Evolutionary conservation across 257 asterid species (phyloP).

Genomic region (Solanum pinnatisectum): DNA sequence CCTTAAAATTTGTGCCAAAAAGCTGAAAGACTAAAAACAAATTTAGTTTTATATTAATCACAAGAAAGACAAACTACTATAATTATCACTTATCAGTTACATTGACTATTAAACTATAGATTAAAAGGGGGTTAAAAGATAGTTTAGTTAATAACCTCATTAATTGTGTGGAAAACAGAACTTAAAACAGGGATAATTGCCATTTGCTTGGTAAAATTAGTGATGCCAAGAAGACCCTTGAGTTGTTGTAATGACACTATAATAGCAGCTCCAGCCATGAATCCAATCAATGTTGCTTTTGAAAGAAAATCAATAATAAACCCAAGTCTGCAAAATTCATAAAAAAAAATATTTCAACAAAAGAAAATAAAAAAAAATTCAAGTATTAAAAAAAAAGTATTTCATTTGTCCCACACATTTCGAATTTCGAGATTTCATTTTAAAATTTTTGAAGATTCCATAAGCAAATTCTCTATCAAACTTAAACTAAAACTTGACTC

Average conservation of each 20-base stretch:
- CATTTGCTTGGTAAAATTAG: constrained; percentile 61
- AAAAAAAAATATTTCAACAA: neutral
- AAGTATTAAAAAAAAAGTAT: neutral
- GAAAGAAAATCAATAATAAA: constrained; percentile 78
- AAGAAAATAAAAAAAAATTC: neutral
- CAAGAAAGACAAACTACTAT: neutral
- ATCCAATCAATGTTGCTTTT: constrained; percentile 77
- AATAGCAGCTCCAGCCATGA: constrained; percentile 91
- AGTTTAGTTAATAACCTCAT: constrained; percentile 26
- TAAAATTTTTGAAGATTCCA: fast-evolving
- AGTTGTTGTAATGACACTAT: constrained; percentile 85
- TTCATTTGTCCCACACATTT: neutral
- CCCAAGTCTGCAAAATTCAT: constrained; percentile 49
- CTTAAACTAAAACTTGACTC: fast-evolving
- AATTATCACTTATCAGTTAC: neutral
- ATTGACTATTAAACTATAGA: neutral
- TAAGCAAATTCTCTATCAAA: fast-evolving
- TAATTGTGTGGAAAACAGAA: constrained; percentile 56
- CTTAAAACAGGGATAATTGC: constrained; percentile 61
- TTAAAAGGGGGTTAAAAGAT: neutral
- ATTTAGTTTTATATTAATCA: neutral
- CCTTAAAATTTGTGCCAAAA: neutral
- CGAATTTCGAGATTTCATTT: no score
- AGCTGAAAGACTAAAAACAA: neutral
- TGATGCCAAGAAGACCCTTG: constrained; percentile 67